Base-by-base conservation (phyloP, 805 yeast genomes). In the Starmerella apis region DNA sequence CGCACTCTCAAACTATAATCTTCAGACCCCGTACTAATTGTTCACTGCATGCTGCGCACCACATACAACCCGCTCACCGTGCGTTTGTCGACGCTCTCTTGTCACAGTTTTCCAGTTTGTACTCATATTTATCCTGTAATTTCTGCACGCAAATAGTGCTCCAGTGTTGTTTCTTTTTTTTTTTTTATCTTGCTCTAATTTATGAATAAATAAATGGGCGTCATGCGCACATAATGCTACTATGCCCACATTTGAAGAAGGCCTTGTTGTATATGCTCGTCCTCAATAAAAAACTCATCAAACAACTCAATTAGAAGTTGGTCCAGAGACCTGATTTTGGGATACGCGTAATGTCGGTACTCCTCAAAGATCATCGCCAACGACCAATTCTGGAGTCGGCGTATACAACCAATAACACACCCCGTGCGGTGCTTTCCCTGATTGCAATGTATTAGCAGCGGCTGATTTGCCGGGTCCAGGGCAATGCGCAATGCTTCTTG, bases 351-450 rank as follows among this genome's bases (percentile, higher is more conserved):
- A 60, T 90, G 75, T 52, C 98, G 71, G 68, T 92, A 92, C 63
- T 92, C 98, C 61, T 92, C 97, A 62, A 92, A 87, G 18, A 90
- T 92, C 79, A 90, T 84, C 1, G 95, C 82, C 55, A 87, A 67
- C 2, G 94, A 81, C 98, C 98, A 92, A 53, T 81, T 79, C 63
- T 90, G 97, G 47, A 88, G 68, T 59, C 92, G 73, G 53, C 98
- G 70, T 30, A 92, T 73, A 62, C 96, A 90, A 2, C 98, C 98
- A 27, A 92, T 88, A 14, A 92, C 71, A 65, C 97, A 92, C 0
- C 98, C 98, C 0, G 98, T 92, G 58, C 98, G 74, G 65, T 92
- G 98, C 54, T 90, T 92, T 10, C 98, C 98, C 52, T 96, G 71
- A 67, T 92, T 92, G 68, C 98, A 92, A 65, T 92, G 98, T 39